Evolutionary conservation across 2,329 filamentous ascomycete genomes (phyloP), one percentile per base, ranked within the genome.

Genomic region (Ophioceras dolichostomum): DNA sequence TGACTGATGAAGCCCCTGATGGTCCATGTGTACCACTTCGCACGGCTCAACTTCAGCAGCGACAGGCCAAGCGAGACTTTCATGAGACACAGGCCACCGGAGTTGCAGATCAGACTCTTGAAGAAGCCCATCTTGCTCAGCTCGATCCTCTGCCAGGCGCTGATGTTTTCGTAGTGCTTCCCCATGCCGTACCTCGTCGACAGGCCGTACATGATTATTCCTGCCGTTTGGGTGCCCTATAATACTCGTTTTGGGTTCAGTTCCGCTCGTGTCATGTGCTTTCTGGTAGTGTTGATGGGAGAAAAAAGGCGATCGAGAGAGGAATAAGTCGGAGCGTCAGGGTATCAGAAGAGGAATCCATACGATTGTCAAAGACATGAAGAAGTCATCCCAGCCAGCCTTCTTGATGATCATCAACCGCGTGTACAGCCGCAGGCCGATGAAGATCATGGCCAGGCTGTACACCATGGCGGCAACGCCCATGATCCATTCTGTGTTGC

Each of bases 261-360:
- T 45, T 39, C 9, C 37, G 22, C 7, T 32, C 41, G 36, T 49
- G 47, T n/a, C 40, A 42, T n/a, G n/a, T n/a, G n/a, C n/a, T n/a
- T n/a, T n/a, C n/a, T n/a, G n/a, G n/a, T n/a, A n/a, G n/a, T n/a
- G n/a, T n/a, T n/a, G n/a, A n/a, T n/a, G n/a, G n/a, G n/a, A n/a
- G n/a, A n/a, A n/a, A n/a, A n/a, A n/a, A n/a, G n/a, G n/a, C n/a
- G n/a, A n/a, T n/a, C n/a, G n/a, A n/a, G n/a, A n/a, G n/a, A n/a
- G n/a, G n/a, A n/a, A n/a, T n/a, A n/a, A n/a, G 8, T 46, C 47
- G 2, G 48, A 43, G 19, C 47, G 46, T 19, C 45, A 42, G 2
- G 45, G 47, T 9, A 48, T 42, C 34, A 48, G 47, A 2, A 48
- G 28, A n/a, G 47, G 24, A n/a, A 49, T 31, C 27, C 46, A 46